phyloP scores from a whole-genome alignment of 352 stramenopile genomes.

The Phytopythium litorale region DNA sequence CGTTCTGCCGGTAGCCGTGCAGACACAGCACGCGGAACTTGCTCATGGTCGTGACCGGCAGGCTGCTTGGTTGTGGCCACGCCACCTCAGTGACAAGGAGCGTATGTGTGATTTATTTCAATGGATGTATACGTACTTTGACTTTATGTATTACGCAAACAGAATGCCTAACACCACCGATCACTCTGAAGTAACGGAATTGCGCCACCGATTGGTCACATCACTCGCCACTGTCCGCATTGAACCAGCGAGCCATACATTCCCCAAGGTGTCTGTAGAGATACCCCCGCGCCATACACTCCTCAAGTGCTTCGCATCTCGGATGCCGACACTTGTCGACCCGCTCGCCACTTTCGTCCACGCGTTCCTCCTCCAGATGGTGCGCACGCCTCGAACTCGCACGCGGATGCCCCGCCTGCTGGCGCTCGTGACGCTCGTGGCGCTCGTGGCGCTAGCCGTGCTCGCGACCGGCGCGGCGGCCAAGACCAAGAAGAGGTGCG shows the following conservation, averaged over 20 bases:
- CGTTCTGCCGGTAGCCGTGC: constrained; percentile 81
- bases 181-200: background rate
- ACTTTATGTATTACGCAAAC: too few relatives aligned
- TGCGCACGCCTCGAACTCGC: too few relatives aligned
- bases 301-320: too few relatives aligned
- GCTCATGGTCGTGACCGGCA: constrained; percentile 9
- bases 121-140: too few relatives aligned
- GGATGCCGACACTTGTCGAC: background rate
- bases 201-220: background rate
- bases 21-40: constrained; percentile 83
- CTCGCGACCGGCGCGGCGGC: constrained; percentile 16
- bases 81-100: too few relatives aligned
- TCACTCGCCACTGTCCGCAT: background rate
- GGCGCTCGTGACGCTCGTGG: constrained; percentile 15
- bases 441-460: constrained; percentile 25
- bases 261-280: background rate
- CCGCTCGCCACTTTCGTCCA: background rate
- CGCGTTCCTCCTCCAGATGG: background rate
- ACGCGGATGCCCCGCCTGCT: constrained; percentile 8
- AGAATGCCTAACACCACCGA: background rate
- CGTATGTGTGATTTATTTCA: too few relatives aligned
- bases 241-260: background rate
- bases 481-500: constrained; percentile 49
- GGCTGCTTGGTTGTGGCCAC: too few relatives aligned
- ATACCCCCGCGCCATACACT: too few relatives aligned